Conservation (phyloP, 805 yeast genomes). For the Saccharomycopsis sp. region DNA sequence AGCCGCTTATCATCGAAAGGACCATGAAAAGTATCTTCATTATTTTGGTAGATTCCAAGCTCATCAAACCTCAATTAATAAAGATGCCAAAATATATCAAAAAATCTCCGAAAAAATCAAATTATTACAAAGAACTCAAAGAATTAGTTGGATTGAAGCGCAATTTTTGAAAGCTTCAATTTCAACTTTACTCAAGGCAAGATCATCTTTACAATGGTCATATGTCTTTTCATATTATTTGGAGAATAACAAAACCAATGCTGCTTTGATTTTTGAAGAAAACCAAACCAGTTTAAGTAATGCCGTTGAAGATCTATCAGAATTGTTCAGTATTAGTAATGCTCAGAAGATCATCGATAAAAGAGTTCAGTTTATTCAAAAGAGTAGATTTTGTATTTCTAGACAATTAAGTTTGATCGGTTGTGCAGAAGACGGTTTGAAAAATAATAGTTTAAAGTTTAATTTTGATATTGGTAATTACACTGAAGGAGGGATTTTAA, state of each 20-base stretch:
- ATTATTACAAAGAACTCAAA: conserved; percentile 49
- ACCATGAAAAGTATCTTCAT: conserved; percentile 58
- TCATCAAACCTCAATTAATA: conserved; percentile 66
- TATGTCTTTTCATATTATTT: conserved; percentile 72
- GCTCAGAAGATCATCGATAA: conserved; percentile 26
- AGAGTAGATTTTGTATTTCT: conserved; percentile 26
- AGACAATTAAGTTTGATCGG: conserved; percentile 29
- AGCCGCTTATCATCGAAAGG: conserved; percentile 32
- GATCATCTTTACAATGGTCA: conserved; percentile 83
- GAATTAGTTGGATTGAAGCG: conserved; percentile 78
- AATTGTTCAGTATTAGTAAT: conserved; percentile 37
- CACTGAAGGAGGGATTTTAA: not conserved
- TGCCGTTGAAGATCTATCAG: conserved; percentile 62
- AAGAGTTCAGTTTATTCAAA: conserved; percentile 29
- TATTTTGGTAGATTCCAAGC: conserved; percentile 64
- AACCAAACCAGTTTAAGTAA: conserved; percentile 54
- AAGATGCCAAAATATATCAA: conserved; percentile 56
- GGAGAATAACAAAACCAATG: conserved; percentile 32
- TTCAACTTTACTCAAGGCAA: conserved; percentile 49
- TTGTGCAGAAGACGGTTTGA: conserved; percentile 25
- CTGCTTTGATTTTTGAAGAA: conserved; percentile 55
- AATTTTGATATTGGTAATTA: not conserved
- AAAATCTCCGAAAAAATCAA: conserved; percentile 55
- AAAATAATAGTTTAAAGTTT: conserved; percentile 2
- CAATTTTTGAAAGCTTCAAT: conserved; percentile 74